Evolutionary conservation across 768 basidiomycete species (phyloP).

Genomic region (Hericium erinaceus): DNA sequence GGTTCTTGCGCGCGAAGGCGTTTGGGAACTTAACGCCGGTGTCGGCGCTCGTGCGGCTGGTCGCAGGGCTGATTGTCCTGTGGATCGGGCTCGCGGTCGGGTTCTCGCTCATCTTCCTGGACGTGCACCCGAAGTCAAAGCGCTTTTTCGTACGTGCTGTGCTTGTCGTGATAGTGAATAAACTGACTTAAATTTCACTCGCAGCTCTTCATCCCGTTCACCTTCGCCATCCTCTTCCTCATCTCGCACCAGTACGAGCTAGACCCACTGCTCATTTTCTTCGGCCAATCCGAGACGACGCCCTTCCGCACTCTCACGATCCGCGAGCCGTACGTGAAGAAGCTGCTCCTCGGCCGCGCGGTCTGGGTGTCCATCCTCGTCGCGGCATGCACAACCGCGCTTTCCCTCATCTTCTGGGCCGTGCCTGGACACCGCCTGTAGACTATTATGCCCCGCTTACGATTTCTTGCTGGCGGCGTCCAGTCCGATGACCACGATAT

Average conservation of each 20-base stretch:
- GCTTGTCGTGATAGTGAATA: conserved; percentile 5
- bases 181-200: neutral
- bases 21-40: conserved; percentile 95
- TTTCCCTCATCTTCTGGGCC: conserved; percentile 91
- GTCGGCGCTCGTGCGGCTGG: conserved; percentile 77
- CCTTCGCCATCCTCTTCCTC: conserved; percentile 81
- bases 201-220: conserved; percentile 92
- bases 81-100: conserved; percentile 94
- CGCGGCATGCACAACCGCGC: conserved; percentile 60
- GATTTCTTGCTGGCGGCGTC: too few species aligned
- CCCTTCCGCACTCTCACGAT: conserved; percentile 92
- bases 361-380: conserved; percentile 86
- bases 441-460: neutral
- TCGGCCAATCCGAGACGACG: conserved; percentile 91
- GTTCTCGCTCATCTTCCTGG: conserved; percentile 89
- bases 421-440: conserved; percentile 90
- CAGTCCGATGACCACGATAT: too few species aligned
- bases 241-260: conserved; percentile 96
- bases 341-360: conserved; percentile 80
- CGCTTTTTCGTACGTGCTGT: conserved; percentile 80
- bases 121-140: conserved; percentile 85
- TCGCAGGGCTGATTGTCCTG: conserved; percentile 73
- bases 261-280: conserved; percentile 89
- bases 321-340: conserved; percentile 89
- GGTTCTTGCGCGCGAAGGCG: conserved; percentile 94